Base-by-base conservation (phyloP, 2,329 filamentous ascomycete species). In the Colletotrichum sidae region DNA sequence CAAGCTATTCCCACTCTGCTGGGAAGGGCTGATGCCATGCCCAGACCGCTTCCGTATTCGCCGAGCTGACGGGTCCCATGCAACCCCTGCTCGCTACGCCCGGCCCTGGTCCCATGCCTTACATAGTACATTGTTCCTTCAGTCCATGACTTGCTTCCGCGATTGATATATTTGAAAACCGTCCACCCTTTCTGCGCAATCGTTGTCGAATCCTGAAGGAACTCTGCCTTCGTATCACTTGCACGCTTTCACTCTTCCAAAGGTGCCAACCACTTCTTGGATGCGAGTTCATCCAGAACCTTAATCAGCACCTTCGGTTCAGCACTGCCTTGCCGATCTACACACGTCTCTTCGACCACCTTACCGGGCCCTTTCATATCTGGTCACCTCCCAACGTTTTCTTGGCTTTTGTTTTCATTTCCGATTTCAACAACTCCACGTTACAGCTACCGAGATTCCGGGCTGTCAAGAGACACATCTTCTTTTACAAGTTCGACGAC, bases 31-130 rank as follows among this genome's bases (percentile, higher is more conserved):
- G 65, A 65, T 65, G 45, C 65, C 65, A 65, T 65, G 65, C 65
- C 60, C 65, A 60, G 65, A 65, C 65, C 65, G 62, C 55, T 60
- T 60, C 60, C 55, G 65, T 67, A 56, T 65, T 60, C 62, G 62
- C 65, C 61, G 60, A 67, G 55, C 60, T 65, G 53, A 65, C 61
- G 61, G 65, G 51, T 50, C 51, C 55, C 38, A 65, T 55, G 60
- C 60, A 67, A 65, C 65, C 51, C 65, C 39, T 65, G 61, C 51
- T 35, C 65, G 37, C 42, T 39, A 38, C 42, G 51, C 65, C 52
- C 55, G 55, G 55, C 45, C 60, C 60, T 67, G 55, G 41, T 55
- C 64, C 60, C 25, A 25, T 25, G 25, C 25, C 25, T 25, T 25
- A 4, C 25, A 25, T 25, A 25, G 55, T 64, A 64, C 60, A 55